These are phyloP conservation scores for Blastocystis sp. DNA, from an alignment of 352 stramenopile genomes.

Conservation along the genomic window DNA sequence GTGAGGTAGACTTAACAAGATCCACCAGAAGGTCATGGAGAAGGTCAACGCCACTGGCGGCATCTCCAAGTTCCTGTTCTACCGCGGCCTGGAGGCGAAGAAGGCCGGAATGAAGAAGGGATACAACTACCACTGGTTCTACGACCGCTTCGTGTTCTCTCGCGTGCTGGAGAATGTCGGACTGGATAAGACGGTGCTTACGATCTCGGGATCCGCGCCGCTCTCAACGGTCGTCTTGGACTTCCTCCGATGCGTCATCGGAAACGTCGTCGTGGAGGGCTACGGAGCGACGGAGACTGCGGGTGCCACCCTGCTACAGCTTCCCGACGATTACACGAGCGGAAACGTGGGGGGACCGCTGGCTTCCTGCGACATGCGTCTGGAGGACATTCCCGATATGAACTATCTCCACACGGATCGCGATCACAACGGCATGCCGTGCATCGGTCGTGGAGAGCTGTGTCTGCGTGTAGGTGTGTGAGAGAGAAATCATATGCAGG, in stretches of 20 bases:
- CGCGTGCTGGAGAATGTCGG: not conserved
- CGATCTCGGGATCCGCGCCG: slow-evolving; percentile 32
- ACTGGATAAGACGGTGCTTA: not conserved
- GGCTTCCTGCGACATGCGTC: slow-evolving; percentile 60
- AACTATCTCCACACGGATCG: slow-evolving; percentile 61
- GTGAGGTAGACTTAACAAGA: slow-evolving; percentile 42
- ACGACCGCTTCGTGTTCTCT: slow-evolving; percentile 25
- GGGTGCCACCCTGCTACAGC: not conserved
- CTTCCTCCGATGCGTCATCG: slow-evolving; percentile 39
- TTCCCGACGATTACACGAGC: not conserved
- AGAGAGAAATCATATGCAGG: slow-evolving; percentile 41
- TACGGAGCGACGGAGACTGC: slow-evolving; percentile 34
- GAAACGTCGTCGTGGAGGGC: slow-evolving; percentile 13
- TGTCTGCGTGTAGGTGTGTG: slow-evolving; percentile 57
- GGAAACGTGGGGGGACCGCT: slow-evolving; percentile 15
- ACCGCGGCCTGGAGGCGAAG: slow-evolving; percentile 67
- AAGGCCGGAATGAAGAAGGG: slow-evolving; percentile 63
- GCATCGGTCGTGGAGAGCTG: slow-evolving; percentile 29
- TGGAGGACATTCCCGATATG: slow-evolving; percentile 72
- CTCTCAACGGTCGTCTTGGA: slow-evolving; percentile 1
- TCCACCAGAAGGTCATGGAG: slow-evolving; percentile 14
- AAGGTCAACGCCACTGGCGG: slow-evolving; percentile 62
- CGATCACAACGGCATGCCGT: not conserved
- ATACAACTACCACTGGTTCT: slow-evolving; percentile 64
- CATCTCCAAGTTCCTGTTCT: slow-evolving; percentile 69